Conservation (phyloP, 1,139 yeast genomes). For the Sporopachydermia cereana region DNA sequence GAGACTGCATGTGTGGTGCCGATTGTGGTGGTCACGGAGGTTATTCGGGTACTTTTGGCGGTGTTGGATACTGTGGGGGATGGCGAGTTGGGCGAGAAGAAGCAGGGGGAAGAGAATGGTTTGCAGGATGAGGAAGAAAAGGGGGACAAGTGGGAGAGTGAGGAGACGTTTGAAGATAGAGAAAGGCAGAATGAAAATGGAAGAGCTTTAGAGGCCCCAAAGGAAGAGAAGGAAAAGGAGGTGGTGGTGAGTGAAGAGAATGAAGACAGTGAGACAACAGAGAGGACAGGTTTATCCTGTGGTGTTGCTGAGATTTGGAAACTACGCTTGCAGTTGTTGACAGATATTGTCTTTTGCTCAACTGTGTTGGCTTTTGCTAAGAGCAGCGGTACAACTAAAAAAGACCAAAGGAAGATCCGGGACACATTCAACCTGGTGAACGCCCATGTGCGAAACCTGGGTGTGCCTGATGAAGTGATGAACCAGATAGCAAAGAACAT, state of each 20-base stretch:
- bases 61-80: not conserved
- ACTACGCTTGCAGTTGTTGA: not conserved
- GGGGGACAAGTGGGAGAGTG: not conserved
- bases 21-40: not conserved
- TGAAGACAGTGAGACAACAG: too few relatives aligned
- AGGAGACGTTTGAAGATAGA: not conserved
- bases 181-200: not conserved
- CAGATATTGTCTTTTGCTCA: conserved; percentile 1
- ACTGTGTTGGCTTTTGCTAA: not conserved
- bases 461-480: not conserved
- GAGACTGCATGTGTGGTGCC: not conserved
- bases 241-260: not conserved
- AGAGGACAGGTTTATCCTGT: too few relatives aligned
- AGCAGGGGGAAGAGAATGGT: not conserved
- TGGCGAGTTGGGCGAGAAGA: not conserved
- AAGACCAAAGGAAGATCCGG: not conserved
- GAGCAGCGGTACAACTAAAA: not conserved
- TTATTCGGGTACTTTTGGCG: not conserved
- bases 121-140: not conserved
- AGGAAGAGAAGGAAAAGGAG: not conserved
- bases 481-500: not conserved
- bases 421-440: not conserved
- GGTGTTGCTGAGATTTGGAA: not conserved
- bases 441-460: not conserved
- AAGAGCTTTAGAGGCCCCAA: not conserved